Percentiles rank a stretch among this genome's conserved stretches.
Evolutionary conservation across 768 basidiomycete species (phyloP).

Genomic region (Lentinus tigrinus): DNA sequence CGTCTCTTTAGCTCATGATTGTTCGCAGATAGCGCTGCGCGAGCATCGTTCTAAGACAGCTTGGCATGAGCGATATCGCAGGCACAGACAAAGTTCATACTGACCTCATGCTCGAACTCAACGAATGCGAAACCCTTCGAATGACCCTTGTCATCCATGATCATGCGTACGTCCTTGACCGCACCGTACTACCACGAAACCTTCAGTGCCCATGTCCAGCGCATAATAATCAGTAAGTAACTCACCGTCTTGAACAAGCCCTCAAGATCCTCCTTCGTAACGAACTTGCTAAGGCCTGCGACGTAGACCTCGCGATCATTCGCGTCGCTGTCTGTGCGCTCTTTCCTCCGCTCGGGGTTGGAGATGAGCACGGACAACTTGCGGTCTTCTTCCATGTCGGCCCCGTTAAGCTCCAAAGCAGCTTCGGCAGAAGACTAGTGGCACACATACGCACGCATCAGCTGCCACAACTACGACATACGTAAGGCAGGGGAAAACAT

Average conservation of each 20-base stretch:
- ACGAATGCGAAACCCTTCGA: constrained; percentile 90
- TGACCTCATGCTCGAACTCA: constrained; percentile 82
- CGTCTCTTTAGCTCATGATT: constrained; percentile 88
- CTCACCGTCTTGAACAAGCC: constrained; percentile 77
- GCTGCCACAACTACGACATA: neutral
- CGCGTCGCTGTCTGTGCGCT: constrained; percentile 84
- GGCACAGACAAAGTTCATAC: too few relatives aligned
- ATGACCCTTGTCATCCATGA: constrained; percentile 65
- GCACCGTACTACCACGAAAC: constrained; percentile 62
- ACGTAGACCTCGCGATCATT: constrained; percentile 86
- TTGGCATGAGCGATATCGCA: neutral
- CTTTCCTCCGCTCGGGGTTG: constrained; percentile 86
- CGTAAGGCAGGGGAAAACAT: constrained; percentile 27
- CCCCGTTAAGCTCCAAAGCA: constrained; percentile 78
- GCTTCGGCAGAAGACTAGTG: constrained; percentile 62
- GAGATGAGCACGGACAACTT: constrained; percentile 80
- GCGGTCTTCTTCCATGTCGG: constrained; percentile 68
- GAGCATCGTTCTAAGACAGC: constrained; percentile 60
- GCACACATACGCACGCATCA: neutral
- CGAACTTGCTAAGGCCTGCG: constrained; percentile 78
- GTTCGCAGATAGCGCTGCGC: constrained; percentile 72
- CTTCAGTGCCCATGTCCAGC: neutral
- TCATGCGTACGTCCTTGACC: constrained; percentile 80
- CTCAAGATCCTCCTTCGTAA: constrained; percentile 73
- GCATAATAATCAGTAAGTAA: neutral